Percentiles rank a stretch among this genome's conserved stretches.
These are phyloP conservation scores for Trichomonas vaginalis DNA, from an alignment of 208 protist species.

Conservation along the genomic window DNA sequence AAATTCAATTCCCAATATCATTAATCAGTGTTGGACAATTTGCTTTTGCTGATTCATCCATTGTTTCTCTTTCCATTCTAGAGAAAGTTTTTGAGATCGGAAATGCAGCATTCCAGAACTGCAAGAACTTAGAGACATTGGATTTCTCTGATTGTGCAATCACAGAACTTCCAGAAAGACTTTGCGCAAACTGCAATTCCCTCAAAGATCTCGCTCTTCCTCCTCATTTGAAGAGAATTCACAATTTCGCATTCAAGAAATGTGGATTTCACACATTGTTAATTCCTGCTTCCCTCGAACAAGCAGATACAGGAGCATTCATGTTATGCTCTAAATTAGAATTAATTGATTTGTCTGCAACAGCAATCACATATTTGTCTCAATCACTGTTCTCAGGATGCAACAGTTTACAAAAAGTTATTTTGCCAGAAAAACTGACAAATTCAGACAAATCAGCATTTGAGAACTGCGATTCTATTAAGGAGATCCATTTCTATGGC, in stretches of 20 bases:
- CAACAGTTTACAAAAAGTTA: not conserved
- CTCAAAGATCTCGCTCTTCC: not conserved
- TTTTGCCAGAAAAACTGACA: not conserved
- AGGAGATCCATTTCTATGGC: not conserved
- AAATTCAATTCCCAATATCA: not conserved
- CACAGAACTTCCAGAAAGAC: not conserved
- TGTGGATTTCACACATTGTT: not conserved
- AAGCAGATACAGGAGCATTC: not conserved
- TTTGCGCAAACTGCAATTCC: not conserved
- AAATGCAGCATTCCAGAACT: not conserved
- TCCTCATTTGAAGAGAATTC: not conserved
- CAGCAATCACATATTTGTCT: not conserved
- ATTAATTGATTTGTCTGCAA: not conserved
- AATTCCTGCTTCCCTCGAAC: not conserved
- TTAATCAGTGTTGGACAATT: not conserved
- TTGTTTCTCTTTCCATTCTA: not conserved
- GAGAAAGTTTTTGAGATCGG: not conserved
- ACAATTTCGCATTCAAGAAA: not conserved
- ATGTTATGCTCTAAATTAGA: not conserved
- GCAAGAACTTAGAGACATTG: not conserved
- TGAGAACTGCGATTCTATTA: not conserved
- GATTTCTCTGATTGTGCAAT: not conserved
- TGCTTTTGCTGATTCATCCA: not conserved
- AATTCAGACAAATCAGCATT: not conserved
- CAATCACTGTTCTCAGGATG: not conserved